phyloP scores from a whole-genome alignment of 1,284 basidiomycete genomes.

The Tetrapyrgos nigripes region DNA sequence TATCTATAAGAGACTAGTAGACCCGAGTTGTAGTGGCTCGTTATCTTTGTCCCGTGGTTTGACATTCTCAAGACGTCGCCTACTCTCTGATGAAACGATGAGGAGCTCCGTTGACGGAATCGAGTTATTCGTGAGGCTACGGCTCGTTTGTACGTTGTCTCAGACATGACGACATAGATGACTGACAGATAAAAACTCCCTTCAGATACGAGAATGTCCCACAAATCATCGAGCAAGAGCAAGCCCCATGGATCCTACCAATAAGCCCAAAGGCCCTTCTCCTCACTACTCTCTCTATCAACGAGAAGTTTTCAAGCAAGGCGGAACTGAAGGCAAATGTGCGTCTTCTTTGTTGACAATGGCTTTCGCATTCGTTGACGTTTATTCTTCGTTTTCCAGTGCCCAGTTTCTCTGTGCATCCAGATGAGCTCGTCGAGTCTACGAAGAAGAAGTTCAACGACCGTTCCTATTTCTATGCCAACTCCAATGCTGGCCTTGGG shows the following conservation, averaged over 20 bases:
- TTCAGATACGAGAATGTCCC: background rate
- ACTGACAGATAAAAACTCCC: background rate
- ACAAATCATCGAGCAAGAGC: background rate
- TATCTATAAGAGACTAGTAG: too few relatives aligned
- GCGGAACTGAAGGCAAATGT: constrained; percentile 48
- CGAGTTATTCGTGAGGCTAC: background rate
- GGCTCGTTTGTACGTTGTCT: background rate
- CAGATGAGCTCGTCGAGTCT: constrained; percentile 55
- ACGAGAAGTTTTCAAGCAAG: constrained; percentile 55
- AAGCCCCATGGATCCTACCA: constrained; percentile 55
- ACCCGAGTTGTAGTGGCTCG: too few relatives aligned
- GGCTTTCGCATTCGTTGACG: background rate
- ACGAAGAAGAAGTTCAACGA: constrained; percentile 58
- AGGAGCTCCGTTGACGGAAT: too few relatives aligned
- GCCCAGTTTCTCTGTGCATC: constrained; percentile 49
- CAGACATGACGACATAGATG: constrained; percentile 13
- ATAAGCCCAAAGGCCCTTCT: constrained; percentile 57
- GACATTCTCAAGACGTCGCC: too few relatives aligned
- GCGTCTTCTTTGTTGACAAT: constrained; percentile 17
- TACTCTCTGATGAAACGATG: too few relatives aligned
- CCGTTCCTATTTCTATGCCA: constrained; percentile 60
- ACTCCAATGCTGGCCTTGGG: constrained; percentile 62
- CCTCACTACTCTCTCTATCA: constrained; percentile 60
- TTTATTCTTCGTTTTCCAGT: constrained; percentile 12
- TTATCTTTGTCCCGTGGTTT: too few relatives aligned